A percentile compares a stretch with the other conserved stretches of the same genome.
phyloP scores from a whole-genome alignment of 225 moss, liverwort and hornwort genomes.

The Sphagnum tenellum region DNA sequence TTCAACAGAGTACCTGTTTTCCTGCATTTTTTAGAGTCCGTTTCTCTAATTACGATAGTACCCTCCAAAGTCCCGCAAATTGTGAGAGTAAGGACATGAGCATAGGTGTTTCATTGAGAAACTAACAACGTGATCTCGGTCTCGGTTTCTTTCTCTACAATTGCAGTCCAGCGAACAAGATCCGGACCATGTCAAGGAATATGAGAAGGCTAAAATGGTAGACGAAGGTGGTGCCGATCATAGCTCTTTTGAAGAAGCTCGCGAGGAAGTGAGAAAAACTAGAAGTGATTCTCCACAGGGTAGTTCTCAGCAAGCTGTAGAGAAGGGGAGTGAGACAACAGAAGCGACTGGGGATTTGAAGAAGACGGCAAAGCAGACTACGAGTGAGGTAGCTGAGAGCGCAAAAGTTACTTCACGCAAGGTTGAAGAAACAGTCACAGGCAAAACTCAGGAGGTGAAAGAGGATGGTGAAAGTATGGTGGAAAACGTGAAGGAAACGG shows the following conservation, averaged over 20 bases:
- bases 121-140: too few relatives aligned
- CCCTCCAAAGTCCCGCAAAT: not conserved
- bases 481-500: constrained; percentile 31
- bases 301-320: constrained; percentile 2
- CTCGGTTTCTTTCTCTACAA: too few relatives aligned
- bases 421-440: constrained; percentile 27
- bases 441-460: constrained; percentile 22
- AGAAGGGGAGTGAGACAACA: not conserved
- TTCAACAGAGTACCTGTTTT: not conserved
- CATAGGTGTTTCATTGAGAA: too few relatives aligned
- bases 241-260: constrained; percentile 5
- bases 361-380: constrained; percentile 18
- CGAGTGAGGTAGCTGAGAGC: constrained; percentile 9
- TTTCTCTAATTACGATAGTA: not conserved
- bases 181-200: not conserved
- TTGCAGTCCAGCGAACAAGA: too few relatives aligned
- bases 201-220: constrained; percentile 13
- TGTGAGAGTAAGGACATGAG: too few relatives aligned
- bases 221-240: constrained; percentile 14
- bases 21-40: not conserved
- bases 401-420: constrained; percentile 20
- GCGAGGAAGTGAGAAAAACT: constrained; percentile 1
- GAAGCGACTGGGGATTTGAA: not conserved
- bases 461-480: constrained; percentile 33
- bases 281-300: not conserved